Base-by-base conservation (phyloP, 2,329 filamentous ascomycete species). In the Clonostachys solani region DNA sequence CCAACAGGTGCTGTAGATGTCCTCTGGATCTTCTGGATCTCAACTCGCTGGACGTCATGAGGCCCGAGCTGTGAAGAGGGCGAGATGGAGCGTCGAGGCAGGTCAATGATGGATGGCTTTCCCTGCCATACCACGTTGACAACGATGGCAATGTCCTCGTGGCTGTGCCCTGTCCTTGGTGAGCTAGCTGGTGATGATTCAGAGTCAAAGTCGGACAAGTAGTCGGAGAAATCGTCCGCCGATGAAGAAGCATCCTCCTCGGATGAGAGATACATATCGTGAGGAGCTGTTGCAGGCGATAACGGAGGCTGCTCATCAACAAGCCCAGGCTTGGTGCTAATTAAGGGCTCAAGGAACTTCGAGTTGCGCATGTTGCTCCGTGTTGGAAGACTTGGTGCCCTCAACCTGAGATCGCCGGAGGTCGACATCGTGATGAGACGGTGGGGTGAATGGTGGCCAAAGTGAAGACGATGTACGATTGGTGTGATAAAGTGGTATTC, bases 241-340 rank as follows among this genome's bases (percentile, higher is more conserved):
- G 77, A 80, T 2, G 81, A 81, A 2, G 81, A 84, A 33, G 74
- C 80, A 52, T 84, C 82, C 59, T 86, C 82, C 54, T 86, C 82
- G 0, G 80, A 84, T 3, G 81, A 84, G 23, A 86, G 74, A 60
- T 86, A 86, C 49, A 80, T 57, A 48, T 82, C 77, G 59, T 83
- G 80, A 6, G 80, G 77, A 3, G 72, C 67, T 18, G 69, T 65
- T 42, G 71, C 65, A 13, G 65, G 56, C 42, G 66, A 56, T 38
- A 64, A 59, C 19, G 60, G 56, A 16, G 61, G 62, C 35, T 61
- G 57, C 33, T 64, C 57, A 19, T 50, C 37, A 29, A 55, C 47
- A 38, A 63, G 38, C 40, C 13, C 40, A 5, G 37, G 19, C 36
- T 47, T 49, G 23, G 47, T n/a, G 17, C 35, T 17, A 36, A 56